phyloP scores from a whole-genome alignment of 768 basidiomycete genomes.

The Mycena pura region DNA sequence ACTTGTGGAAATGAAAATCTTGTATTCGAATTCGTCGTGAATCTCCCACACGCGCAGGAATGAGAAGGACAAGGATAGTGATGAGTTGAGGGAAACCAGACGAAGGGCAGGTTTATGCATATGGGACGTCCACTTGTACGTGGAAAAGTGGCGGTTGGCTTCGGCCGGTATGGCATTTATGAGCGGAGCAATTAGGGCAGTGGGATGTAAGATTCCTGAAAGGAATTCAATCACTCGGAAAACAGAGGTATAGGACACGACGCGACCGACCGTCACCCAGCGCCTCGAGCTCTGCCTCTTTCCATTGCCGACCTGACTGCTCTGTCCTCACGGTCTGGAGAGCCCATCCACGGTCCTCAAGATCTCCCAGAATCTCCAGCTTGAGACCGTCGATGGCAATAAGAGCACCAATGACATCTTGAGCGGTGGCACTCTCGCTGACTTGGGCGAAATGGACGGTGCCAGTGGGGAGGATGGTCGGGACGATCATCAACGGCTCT shows the following conservation, averaged over 20 bases:
- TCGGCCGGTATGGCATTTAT: conserved; percentile 48
- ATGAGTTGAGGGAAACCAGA: conserved; percentile 72
- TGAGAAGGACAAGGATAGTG: conserved; percentile 56
- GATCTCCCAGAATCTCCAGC: conserved; percentile 60
- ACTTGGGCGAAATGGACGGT: conserved; percentile 70
- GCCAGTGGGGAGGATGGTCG: conserved; percentile 63
- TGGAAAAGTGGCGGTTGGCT: conserved; percentile 64
- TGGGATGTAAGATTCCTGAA: conserved; percentile 57
- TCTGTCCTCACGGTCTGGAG: conserved; percentile 70
- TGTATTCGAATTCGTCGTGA: conserved; percentile 73
- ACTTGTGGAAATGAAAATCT: conserved; percentile 64
- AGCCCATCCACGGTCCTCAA: conserved; percentile 69
- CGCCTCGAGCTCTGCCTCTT: conserved; percentile 69
- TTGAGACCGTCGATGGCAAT: conserved; percentile 54
- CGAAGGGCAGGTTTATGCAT: conserved; percentile 71
- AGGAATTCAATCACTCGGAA: conserved; percentile 1
- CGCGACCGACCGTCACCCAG: conserved; percentile 64
- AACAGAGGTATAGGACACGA: not conserved
- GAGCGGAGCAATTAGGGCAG: conserved; percentile 57
- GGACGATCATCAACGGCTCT: conserved; percentile 59
- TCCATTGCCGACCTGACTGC: conserved; percentile 67
- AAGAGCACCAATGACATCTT: conserved; percentile 65
- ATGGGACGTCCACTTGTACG: conserved; percentile 72
- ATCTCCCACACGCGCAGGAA: conserved; percentile 81
- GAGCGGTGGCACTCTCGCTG: conserved; percentile 55